Conservation (phyloP, 1,284 basidiomycete species). For the Schizopora paradoxa region DNA sequence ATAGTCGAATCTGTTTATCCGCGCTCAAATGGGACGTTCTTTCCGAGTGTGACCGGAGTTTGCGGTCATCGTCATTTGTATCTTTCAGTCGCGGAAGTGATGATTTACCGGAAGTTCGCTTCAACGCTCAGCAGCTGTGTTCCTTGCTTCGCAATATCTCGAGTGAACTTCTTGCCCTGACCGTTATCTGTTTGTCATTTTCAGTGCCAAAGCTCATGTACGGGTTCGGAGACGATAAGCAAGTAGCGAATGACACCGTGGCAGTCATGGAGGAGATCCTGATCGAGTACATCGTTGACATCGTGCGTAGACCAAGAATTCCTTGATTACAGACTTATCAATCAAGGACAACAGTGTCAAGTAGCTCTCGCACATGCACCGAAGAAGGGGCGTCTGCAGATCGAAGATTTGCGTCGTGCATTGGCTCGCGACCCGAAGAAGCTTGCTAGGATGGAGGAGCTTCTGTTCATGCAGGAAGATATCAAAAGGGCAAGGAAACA, state of each 20-base stretch:
- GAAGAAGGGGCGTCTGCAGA: conserved; percentile 60
- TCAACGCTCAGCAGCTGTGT: too few relatives aligned
- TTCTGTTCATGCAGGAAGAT: conserved; percentile 87
- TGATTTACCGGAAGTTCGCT: too few relatives aligned
- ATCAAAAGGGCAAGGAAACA: conserved; percentile 83
- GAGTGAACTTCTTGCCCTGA: too few relatives aligned
- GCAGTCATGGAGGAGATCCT: conserved; percentile 93
- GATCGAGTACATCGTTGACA: conserved; percentile 85
- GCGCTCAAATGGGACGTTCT: too few relatives aligned
- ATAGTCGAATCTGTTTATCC: too few relatives aligned
- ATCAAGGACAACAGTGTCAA: conserved; percentile 48
- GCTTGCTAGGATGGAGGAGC: conserved; percentile 82
- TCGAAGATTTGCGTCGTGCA: conserved; percentile 75
- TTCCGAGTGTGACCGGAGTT: too few relatives aligned
- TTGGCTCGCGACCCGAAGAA: conserved; percentile 80
- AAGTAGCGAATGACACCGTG: conserved; percentile 82
- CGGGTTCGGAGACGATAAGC: conserved; percentile 89
- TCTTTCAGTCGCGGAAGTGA: too few relatives aligned
- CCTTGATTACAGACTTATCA: conserved; percentile 8
- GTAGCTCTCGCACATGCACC: conserved; percentile 62
- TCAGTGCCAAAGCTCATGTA: conserved; percentile 88
- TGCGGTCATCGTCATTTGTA: too few relatives aligned
- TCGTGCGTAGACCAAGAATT: conserved; percentile 55
- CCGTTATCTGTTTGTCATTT: too few relatives aligned
- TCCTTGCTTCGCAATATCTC: too few relatives aligned